Percentiles rank a stretch among this genome's conserved stretches.
Conservation (phyloP, 345 rosid genomes). For the Acer yangbiense region DNA sequence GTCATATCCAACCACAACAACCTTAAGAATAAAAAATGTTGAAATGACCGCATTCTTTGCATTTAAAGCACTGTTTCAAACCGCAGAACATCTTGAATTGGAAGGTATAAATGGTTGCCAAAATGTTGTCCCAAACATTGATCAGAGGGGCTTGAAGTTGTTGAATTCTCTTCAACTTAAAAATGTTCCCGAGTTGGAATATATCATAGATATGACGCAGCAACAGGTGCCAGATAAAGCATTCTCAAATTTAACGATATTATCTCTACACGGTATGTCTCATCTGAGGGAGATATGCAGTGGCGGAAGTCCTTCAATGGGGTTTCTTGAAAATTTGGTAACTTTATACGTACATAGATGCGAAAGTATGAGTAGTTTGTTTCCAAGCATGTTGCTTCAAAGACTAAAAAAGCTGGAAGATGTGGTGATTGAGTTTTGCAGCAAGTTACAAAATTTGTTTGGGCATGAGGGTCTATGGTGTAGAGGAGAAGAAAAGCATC, state of each 20-base stretch:
- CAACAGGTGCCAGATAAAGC: not conserved
- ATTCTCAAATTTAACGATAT: slow-evolving; percentile 15
- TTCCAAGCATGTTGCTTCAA: slow-evolving; percentile 10
- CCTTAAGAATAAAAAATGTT: not conserved
- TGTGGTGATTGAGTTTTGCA: too few relatives aligned
- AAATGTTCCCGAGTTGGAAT: not conserved
- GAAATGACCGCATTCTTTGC: not conserved
- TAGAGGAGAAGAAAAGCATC: too few relatives aligned
- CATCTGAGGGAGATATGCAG: slow-evolving; percentile 9
- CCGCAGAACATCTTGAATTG: not conserved
- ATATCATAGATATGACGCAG: slow-evolving; percentile 2
- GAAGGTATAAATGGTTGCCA: not conserved
- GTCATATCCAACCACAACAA: too few relatives aligned
- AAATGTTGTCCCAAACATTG: slow-evolving; percentile 4
- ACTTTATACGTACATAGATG: not conserved
- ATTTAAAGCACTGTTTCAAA: not conserved
- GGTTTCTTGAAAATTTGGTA: slow-evolving; percentile 18
- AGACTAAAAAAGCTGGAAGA: slow-evolving; percentile 12
- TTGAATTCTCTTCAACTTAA: not conserved
- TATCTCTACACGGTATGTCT: not conserved
- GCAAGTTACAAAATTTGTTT: not conserved
- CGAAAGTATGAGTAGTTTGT: not conserved
- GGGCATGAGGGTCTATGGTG: too few relatives aligned
- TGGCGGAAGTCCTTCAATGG: not conserved
- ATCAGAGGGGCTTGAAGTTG: not conserved